Evolutionary conservation across 2,329 filamentous ascomycete genomes (phyloP).

Genomic region (Talaromyces marneffei): DNA sequence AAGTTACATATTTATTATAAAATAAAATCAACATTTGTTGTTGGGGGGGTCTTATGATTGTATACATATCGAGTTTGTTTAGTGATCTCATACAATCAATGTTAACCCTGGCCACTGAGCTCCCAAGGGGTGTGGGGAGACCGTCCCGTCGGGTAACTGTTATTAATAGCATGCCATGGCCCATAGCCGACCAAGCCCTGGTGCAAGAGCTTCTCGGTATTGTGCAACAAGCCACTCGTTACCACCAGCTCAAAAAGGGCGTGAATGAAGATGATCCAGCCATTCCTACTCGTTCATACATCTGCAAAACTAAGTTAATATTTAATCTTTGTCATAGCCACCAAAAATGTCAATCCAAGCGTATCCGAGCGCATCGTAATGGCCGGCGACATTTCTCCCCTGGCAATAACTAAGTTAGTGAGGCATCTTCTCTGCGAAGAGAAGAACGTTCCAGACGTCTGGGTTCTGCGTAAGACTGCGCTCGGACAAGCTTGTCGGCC

Average conservation of each 20-base stretch:
- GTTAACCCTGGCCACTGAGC: too few species aligned
- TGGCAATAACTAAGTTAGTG: too few species aligned
- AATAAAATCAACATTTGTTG: too few species aligned
- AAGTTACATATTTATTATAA: too few species aligned
- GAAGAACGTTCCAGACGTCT: constrained; percentile 66
- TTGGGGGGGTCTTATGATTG: too few species aligned
- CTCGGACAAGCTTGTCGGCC: constrained; percentile 79
- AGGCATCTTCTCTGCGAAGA: constrained; percentile 75
- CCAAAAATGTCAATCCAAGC: constrained; percentile 86
- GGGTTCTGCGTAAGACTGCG: constrained; percentile 66
- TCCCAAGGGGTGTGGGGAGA: too few species aligned
- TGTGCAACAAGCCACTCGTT: constrained; percentile 61
- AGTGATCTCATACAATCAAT: too few species aligned
- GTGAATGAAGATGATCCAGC: constrained; percentile 57
- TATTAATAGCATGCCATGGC: constrained; percentile 52
- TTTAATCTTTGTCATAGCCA: constrained; percentile 40
- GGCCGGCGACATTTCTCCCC: too few species aligned
- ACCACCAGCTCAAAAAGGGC: constrained; percentile 76
- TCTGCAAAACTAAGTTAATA: too few species aligned
- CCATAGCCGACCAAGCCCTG: constrained; percentile 65
- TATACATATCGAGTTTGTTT: too few species aligned
- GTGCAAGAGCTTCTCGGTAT: constrained; percentile 78
- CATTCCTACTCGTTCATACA: too few species aligned
- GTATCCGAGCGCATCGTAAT: constrained; percentile 84
- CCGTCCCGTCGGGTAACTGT: too few species aligned